phyloP scores from a whole-genome alignment of 495 filamentous ascomycete species.

The Pseudomonodictys pantanalensis region DNA sequence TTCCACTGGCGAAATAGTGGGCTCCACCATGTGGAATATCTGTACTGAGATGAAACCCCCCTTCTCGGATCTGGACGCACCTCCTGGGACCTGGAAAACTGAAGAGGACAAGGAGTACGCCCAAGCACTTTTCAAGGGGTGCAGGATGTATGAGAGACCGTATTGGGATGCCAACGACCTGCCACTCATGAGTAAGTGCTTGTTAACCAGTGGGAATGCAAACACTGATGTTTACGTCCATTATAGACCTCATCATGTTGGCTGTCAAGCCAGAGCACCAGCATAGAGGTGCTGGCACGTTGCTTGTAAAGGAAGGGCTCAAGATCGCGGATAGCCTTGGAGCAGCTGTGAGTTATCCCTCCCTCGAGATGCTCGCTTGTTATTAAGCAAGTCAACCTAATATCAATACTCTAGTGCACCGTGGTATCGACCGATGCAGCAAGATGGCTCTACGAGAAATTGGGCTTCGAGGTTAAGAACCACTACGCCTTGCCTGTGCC shows the following conservation, averaged over 20 bases:
- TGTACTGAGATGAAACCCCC: neutral
- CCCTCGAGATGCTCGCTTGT: neutral
- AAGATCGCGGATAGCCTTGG: neutral
- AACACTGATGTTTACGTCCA: no score
- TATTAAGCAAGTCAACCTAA: neutral
- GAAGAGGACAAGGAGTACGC: constrained; percentile 5
- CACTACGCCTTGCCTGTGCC: neutral
- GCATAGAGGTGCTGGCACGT: neutral
- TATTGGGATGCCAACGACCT: neutral
- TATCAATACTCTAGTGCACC: neutral
- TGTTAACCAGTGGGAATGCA: neutral
- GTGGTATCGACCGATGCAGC: neutral
- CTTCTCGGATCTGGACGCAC: neutral
- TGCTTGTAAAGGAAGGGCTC: neutral
- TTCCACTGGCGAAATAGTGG: neutral
- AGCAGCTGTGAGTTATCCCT: neutral
- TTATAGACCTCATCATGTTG: neutral
- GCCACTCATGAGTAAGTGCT: constrained; percentile 8
- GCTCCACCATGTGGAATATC: constrained; percentile 1
- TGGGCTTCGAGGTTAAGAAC: neutral
- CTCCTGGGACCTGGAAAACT: constrained; percentile 6
- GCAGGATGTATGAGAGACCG: neutral
- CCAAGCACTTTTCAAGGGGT: neutral
- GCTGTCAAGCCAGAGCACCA: neutral
- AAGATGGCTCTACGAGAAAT: neutral